Evolutionary conservation across 108 stramenopile species (phyloP), one percentile per base, ranked within the genome.

Genomic region (Stephanodiscus minutulus): DNA sequence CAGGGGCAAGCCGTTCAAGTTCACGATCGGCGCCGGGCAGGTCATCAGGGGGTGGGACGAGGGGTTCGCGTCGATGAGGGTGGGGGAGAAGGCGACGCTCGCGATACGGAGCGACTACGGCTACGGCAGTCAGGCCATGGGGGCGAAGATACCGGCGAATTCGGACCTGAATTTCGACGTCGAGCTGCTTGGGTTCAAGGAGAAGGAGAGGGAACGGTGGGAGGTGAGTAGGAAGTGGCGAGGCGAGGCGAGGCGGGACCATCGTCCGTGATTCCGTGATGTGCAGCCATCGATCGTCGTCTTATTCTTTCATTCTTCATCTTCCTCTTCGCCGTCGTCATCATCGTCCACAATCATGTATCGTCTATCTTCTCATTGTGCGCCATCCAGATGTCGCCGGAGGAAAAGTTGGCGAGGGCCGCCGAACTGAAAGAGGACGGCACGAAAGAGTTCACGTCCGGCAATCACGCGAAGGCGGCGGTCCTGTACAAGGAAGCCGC

Each of bases 31-130:
- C 9, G 66, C 84, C 20, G 96, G 97, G 12, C 82, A 85, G 65
- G 98, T 99, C n/a, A 99, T 99, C 70, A 90, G 88, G 59, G 98
- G 90, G 27, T 99, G 97, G 97, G 98, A 98, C 72, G 87, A 91
- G 72, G 94, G 91, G 46, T 91, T 96, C 61, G 87, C 87, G 11
- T 83, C 87, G 68, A 94, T 96, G 96, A 90, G 88, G 50, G 80
- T 91, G 2, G 96, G 96, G 22, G 93, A 96, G 78, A 90, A 92
- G 69, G 96, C 93, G 12, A 86, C 83, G 17, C 77, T 96, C 9
- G 70, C 73, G 37, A 83, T 88, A 27, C 77, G 81, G 52, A 76
- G 88, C 33, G 97, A 98, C 61, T 98, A 97, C 63, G 98, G 86
- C 10, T 99, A 99, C 66, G 98, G 98, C 0, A 81, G 82, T 8